phyloP scores from a whole-genome alignment of 164 flowering plant species.

The Magnolia changhungtana region DNA sequence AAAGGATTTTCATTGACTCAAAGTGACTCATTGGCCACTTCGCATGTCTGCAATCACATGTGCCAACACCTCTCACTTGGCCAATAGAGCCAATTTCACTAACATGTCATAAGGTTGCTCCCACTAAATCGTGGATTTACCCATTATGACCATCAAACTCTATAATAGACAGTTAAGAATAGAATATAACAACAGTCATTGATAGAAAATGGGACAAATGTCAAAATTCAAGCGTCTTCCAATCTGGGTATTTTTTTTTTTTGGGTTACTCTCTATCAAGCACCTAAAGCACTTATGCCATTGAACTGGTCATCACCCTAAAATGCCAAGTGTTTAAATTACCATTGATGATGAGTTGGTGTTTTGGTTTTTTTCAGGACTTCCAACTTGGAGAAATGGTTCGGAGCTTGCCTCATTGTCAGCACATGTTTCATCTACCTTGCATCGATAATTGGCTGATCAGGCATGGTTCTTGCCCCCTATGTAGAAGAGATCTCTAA shows the following conservation, averaged over 20 bases:
- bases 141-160: no score
- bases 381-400: slow-evolving; percentile 75
- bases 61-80: no score
- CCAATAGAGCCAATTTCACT: no score
- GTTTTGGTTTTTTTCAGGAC: slow-evolving; percentile 41
- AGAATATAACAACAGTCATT: neutral
- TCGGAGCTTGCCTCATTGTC: slow-evolving; percentile 74
- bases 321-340: neutral
- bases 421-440: slow-evolving; percentile 83
- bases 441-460: slow-evolving; percentile 93
- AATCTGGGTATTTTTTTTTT: no score
- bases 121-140: no score
- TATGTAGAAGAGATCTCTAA: slow-evolving; percentile 85
- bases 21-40: no score
- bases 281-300: neutral
- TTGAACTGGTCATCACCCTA: neutral
- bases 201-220: neutral
- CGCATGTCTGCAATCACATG: no score
- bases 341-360: neutral
- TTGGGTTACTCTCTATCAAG: neutral
- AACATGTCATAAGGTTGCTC: no score
- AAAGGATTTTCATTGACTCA: no score
- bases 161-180: neutral
- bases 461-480: slow-evolving; percentile 82
- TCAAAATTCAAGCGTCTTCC: neutral